phyloP scores from a whole-genome alignment of 2,329 filamentous ascomycete species.

The Talaromyces sp. region DNA sequence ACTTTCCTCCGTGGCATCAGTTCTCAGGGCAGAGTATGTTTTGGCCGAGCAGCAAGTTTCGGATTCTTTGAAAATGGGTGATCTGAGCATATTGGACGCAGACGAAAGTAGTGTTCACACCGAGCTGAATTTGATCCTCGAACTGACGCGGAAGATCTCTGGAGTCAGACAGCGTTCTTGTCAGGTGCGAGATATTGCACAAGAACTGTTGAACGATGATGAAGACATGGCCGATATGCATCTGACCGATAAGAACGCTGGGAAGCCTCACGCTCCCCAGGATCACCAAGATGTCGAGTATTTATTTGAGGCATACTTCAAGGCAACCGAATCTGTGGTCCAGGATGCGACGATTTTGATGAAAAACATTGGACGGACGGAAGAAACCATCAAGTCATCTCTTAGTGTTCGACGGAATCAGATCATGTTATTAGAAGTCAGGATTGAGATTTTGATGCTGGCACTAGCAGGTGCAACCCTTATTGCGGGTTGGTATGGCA shows the following conservation, averaged over 20 bases:
- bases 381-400: constrained; percentile 27
- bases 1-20: constrained; percentile 27
- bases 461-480: constrained; percentile 30
- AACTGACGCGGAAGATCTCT: constrained; percentile 20
- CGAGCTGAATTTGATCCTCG: constrained; percentile 22
- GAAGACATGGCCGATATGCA: constrained; percentile 34
- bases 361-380: constrained; percentile 25
- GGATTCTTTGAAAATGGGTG: constrained; percentile 5
- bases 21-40: constrained; percentile 27
- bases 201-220: constrained; percentile 30
- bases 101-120: constrained; percentile 17
- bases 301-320: constrained; percentile 33
- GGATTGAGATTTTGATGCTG: constrained; percentile 32
- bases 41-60: constrained; percentile 7
- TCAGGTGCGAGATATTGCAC: constrained; percentile 27
- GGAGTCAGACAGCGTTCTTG: constrained; percentile 28
- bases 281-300: constrained; percentile 36
- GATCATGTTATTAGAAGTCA: constrained; percentile 34
- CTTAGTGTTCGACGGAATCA: constrained; percentile 33
- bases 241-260: constrained; percentile 25
- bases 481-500: constrained; percentile 31
- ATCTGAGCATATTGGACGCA: constrained; percentile 13
- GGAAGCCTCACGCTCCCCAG: constrained; percentile 21
- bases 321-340: constrained; percentile 28
- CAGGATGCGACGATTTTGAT: constrained; percentile 23